phyloP scores from a whole-genome alignment of 306 rosid genomes.

The Cicer pinnatifidum region DNA sequence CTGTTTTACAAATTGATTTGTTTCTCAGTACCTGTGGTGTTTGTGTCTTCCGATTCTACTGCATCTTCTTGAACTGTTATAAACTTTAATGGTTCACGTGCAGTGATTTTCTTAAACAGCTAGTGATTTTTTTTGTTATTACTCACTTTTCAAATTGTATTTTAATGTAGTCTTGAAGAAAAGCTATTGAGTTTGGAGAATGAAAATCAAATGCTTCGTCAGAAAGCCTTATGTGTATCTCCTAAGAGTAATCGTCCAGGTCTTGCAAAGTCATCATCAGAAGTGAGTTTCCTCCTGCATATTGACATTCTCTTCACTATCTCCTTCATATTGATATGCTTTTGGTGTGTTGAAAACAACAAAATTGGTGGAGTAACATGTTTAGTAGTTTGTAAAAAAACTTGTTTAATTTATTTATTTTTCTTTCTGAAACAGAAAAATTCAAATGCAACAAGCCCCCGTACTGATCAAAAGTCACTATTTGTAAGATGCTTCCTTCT shows the following conservation, averaged over 20 bases:
- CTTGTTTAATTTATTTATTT: conserved; percentile 24
- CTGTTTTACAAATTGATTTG: neutral
- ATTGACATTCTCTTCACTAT: neutral
- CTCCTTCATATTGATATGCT: conserved; percentile 15
- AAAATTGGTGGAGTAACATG: conserved; percentile 7
- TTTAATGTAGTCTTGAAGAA: conserved; percentile 72
- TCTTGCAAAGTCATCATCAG: conserved; percentile 65
- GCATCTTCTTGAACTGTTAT: conserved; percentile 27
- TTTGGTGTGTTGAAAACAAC: conserved; percentile 20
- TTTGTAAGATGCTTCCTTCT: conserved; percentile 61
- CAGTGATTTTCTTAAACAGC: neutral
- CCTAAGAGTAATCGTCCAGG: conserved; percentile 70
- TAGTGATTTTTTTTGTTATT: conserved; percentile 9
- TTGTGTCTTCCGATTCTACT: conserved; percentile 2
- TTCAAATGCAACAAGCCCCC: conserved; percentile 57
- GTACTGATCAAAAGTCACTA: conserved; percentile 59
- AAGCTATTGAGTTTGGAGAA: conserved; percentile 71
- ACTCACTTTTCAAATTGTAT: neutral
- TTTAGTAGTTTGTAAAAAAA: neutral
- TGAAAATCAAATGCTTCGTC: conserved; percentile 85
- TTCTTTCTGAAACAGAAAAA: conserved; percentile 63
- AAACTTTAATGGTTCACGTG: conserved; percentile 2
- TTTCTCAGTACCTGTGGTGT: conserved; percentile 14
- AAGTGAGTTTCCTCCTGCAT: conserved; percentile 58
- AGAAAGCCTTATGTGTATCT: conserved; percentile 66